Evolutionary conservation across 2,329 filamentous ascomycete genomes (phyloP), one percentile per base, ranked within the genome.

Genomic region (Tolypocladium inflatum): DNA sequence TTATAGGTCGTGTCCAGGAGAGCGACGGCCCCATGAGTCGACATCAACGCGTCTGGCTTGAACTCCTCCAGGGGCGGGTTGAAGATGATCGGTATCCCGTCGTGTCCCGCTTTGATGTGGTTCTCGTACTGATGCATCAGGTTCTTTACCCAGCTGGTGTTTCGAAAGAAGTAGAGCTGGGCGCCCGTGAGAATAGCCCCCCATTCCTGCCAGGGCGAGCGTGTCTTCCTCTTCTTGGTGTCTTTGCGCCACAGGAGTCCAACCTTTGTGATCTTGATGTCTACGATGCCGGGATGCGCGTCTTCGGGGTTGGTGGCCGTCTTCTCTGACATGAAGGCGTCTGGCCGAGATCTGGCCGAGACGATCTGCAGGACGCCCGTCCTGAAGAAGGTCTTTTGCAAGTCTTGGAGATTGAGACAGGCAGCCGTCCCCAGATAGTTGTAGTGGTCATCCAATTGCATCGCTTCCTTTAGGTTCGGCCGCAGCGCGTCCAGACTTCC

Each of bases 121-220:
- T 80, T 78, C 52, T 96, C 91, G 68, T 93, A 87, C 69, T 99
- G 94, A 62, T 89, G 83, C 76, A 97, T 91, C 62, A 99, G 74
- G 59, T 83, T 89, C 72, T 96, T 97, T 39, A 96, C 86, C 93
- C 94, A 99, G 23, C 86, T 80, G 6, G 91, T 88, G 69, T 97
- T 97, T 59, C 90, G 87, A 76, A 97, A 99, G 72, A 99, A 91
- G 71, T 97, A 99, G 9, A 99, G 82, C 68, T 97, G 93, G 7
- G 94, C 95, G n/a, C 93, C 91, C 0, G 94, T 99, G 37, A 99
- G 80, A 59, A 99, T 89, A 30, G 91, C 94, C 56, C 94, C 94
- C 94, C 94, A 99, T 79, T 99, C 94, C 69, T 97, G 93, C 94
- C 94, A 99, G 1, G 94, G 93, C 13, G 93, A 97, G 50, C 93